Evolutionary conservation across 2,329 filamentous ascomycete species (phyloP).

Genomic region (Trichoderma pleuroti): DNA sequence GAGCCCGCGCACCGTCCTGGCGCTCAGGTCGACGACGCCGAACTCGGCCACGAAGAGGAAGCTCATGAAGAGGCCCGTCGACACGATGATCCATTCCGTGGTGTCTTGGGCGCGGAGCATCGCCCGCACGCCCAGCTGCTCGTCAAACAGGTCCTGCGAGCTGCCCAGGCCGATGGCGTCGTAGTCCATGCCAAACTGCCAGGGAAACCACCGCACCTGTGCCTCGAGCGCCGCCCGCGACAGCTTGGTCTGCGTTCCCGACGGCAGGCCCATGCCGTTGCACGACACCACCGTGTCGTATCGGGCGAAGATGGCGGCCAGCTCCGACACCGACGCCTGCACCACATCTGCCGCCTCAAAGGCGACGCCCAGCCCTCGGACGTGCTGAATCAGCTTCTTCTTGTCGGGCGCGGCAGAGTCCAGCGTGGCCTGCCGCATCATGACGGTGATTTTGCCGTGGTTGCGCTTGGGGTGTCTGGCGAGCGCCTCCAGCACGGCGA

Average conservation of each 20-base stretch:
- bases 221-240: conserved; percentile 52
- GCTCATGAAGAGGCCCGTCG: conserved; percentile 67
- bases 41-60: conserved; percentile 64
- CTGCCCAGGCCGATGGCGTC: conserved; percentile 58
- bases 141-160: conserved; percentile 63
- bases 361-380: conserved; percentile 37
- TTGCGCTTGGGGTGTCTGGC: conserved; percentile 41
- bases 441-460: conserved; percentile 45
- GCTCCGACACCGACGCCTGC: conserved; percentile 31
- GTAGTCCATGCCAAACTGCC: conserved; percentile 74
- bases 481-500: conserved; percentile 52
- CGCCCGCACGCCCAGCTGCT: conserved; percentile 58
- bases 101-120: conserved; percentile 38
- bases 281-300: conserved; percentile 58
- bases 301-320: conserved; percentile 41
- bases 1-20: conserved; percentile 48
- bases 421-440: conserved; percentile 50
- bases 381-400: conserved; percentile 30
- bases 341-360: conserved; percentile 47
- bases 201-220: conserved; percentile 56
- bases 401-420: conserved; percentile 38
- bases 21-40: conserved; percentile 54
- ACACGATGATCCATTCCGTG: conserved; percentile 61
- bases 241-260: conserved; percentile 57
- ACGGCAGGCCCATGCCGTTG: conserved; percentile 55